Conservation (phyloP, 2,329 filamentous ascomycete genomes). For the Dactylellina sp. region DNA sequence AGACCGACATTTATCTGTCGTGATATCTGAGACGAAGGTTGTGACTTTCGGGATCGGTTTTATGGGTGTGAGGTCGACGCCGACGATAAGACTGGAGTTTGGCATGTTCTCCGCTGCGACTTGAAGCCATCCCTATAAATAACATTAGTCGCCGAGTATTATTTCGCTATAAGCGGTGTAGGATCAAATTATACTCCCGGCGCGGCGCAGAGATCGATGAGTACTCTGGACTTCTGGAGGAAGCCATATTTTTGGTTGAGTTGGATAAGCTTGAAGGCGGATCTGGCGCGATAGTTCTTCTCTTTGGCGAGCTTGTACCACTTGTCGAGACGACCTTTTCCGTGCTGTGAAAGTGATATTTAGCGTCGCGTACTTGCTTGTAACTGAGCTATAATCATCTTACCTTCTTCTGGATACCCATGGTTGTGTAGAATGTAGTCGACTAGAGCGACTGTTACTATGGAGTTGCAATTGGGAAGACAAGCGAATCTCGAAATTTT, state of each 20-base stretch:
- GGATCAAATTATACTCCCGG: constrained; percentile 73
- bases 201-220: constrained; percentile 96
- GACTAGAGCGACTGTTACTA: constrained; percentile 7
- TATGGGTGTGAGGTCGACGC: constrained; percentile 93
- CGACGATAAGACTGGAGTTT: constrained; percentile 85
- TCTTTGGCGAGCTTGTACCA: constrained; percentile 99
- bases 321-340: constrained; percentile 97
- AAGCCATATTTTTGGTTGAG: constrained; percentile 99
- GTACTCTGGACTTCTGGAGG: constrained; percentile 93
- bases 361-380: constrained; percentile 44
- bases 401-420: constrained; percentile 97
- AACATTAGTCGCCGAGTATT: constrained; percentile 65
- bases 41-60: constrained; percentile 95
- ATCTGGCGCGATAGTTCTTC: constrained; percentile 94
- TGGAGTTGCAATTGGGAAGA: constrained; percentile 22
- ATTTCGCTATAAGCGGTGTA: neutral
- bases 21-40: constrained; percentile 97
- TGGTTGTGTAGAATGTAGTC: constrained; percentile 64
- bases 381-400: constrained; percentile 45
- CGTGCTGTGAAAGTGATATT: constrained; percentile 70
- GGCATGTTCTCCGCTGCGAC: constrained; percentile 97
- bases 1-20: constrained; percentile 92
- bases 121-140: constrained; percentile 81
- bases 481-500: constrained; percentile 46
- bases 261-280: constrained; percentile 97